phyloP scores from a whole-genome alignment of 2,329 filamentous ascomycete genomes.

The Aspergillus latus region DNA sequence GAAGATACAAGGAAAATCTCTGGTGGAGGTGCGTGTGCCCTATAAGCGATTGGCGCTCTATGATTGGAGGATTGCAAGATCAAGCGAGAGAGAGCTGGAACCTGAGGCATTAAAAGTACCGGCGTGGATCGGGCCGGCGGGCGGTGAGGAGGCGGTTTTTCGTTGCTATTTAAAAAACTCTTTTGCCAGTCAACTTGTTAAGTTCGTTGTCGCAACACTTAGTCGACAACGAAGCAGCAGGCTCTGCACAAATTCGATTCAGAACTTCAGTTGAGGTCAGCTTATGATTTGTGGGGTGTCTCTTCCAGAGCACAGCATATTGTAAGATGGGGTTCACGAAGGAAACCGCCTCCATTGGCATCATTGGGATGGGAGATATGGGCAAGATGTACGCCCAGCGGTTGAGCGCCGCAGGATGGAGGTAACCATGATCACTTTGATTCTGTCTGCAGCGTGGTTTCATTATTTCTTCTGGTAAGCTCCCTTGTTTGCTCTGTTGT shows the following conservation, averaged over 20 bases:
- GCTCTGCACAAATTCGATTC: background rate
- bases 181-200: background rate
- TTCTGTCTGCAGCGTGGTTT: slow-evolving; percentile 16
- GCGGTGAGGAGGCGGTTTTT: slow-evolving; percentile 27
- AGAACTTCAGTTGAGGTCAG: background rate
- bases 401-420: slow-evolving; percentile 91
- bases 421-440: slow-evolving; percentile 46
- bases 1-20: slow-evolving; percentile 28
- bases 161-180: slow-evolving; percentile 29
- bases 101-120: slow-evolving; percentile 3
- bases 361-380: slow-evolving; percentile 99
- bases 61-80: slow-evolving; percentile 31
- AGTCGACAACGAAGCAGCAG: background rate
- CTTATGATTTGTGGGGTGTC: too few species aligned
- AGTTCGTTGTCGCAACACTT: background rate
- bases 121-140: slow-evolving; percentile 29
- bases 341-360: slow-evolving; percentile 77
- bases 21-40: slow-evolving; percentile 36
- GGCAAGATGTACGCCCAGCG: slow-evolving; percentile 95
- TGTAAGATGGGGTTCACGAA: slow-evolving; percentile 42
- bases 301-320: background rate
- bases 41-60: slow-evolving; percentile 22
- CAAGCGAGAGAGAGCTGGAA: slow-evolving; percentile 32
- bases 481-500: slow-evolving; percentile 11
- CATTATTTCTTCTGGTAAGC: slow-evolving; percentile 27